Conservation (phyloP, 305 asterid species). For the Ajuga reptans region DNA sequence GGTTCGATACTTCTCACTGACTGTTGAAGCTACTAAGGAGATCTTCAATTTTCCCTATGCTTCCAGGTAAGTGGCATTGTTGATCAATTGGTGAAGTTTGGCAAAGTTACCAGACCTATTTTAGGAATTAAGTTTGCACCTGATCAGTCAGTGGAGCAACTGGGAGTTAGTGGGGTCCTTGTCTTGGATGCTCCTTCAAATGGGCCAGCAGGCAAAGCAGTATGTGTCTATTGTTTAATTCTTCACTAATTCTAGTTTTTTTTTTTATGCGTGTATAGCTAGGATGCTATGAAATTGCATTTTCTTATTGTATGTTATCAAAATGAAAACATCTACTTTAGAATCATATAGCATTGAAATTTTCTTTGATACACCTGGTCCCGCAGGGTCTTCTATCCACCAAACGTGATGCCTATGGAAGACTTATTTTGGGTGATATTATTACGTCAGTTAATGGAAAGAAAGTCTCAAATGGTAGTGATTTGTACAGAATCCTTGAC, state of each 20-base stretch:
- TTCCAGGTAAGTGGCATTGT: conserved; percentile 88
- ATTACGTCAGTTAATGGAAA: conserved; percentile 85
- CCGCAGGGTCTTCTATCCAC: conserved; percentile 80
- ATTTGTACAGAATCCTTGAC: conserved; percentile 90
- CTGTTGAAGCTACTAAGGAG: neutral
- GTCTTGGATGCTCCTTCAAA: conserved; percentile 88
- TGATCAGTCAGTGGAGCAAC: conserved; percentile 95
- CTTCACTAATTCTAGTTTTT: conserved; percentile 10
- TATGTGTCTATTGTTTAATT: conserved; percentile 32
- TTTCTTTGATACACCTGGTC: conserved; percentile 10
- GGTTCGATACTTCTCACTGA: neutral
- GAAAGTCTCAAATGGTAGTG: conserved; percentile 77
- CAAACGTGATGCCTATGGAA: conserved; percentile 86
- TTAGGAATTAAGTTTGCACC: conserved; percentile 95
- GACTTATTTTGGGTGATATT: conserved; percentile 82
- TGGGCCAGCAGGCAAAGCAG: conserved; percentile 99
- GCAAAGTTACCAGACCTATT: conserved; percentile 90
- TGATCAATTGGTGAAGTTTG: conserved; percentile 84
- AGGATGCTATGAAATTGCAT: neutral
- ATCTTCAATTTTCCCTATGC: neutral
- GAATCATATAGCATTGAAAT: conserved; percentile 3
- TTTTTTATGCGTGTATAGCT: conserved; percentile 3
- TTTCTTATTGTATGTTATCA: neutral
- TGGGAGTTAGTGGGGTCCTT: conserved; percentile 94
- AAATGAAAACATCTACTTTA: neutral